Percentiles rank a stretch among this genome's conserved stretches.
Evolutionary conservation across 2,329 filamentous ascomycete species (phyloP).

Genomic region (Aspergillus cejpii): DNA sequence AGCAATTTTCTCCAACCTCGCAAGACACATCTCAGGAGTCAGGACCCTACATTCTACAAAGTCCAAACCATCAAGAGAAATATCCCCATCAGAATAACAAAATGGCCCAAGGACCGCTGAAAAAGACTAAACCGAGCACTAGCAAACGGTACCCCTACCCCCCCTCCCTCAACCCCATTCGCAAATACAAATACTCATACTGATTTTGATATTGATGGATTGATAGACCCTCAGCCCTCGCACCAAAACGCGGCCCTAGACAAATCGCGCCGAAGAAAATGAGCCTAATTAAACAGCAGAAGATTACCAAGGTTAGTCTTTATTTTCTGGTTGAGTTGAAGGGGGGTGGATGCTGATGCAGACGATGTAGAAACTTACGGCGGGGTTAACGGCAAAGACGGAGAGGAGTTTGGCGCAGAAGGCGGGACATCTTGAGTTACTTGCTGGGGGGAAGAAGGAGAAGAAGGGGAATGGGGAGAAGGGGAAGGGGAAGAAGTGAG

Average conservation of each 20-base stretch:
- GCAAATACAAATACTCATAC: too few relatives aligned
- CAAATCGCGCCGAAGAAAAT: conserved; percentile 62
- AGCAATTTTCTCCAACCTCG: conserved; percentile 9
- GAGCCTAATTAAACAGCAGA: conserved; percentile 53
- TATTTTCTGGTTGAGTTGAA: neutral
- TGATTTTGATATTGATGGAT: too few relatives aligned
- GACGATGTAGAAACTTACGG: conserved; percentile 49
- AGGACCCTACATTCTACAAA: too few relatives aligned
- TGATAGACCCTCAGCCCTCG: conserved; percentile 28
- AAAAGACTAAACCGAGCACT: conserved; percentile 37
- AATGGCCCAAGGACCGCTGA: conserved; percentile 31
- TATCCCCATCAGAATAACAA: too few relatives aligned
- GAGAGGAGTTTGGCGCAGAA: conserved; percentile 60
- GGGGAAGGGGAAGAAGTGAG: conserved; percentile 22
- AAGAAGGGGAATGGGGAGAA: conserved; percentile 37
- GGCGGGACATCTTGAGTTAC: conserved; percentile 63
- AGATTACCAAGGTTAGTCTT: conserved; percentile 53
- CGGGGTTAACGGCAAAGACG: conserved; percentile 58
- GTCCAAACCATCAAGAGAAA: too few relatives aligned
- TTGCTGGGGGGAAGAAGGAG: conserved; percentile 61
- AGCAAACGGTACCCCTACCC: conserved; percentile 33
- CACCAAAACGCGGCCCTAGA: conserved; percentile 53
- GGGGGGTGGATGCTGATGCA: neutral
- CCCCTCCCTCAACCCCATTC: neutral
- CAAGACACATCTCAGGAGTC: too few relatives aligned